Percentiles rank a stretch among this genome's conserved stretches.
Evolutionary conservation across 2,329 filamentous ascomycete genomes (phyloP).

Genomic region (Aspergillus niger): DNA sequence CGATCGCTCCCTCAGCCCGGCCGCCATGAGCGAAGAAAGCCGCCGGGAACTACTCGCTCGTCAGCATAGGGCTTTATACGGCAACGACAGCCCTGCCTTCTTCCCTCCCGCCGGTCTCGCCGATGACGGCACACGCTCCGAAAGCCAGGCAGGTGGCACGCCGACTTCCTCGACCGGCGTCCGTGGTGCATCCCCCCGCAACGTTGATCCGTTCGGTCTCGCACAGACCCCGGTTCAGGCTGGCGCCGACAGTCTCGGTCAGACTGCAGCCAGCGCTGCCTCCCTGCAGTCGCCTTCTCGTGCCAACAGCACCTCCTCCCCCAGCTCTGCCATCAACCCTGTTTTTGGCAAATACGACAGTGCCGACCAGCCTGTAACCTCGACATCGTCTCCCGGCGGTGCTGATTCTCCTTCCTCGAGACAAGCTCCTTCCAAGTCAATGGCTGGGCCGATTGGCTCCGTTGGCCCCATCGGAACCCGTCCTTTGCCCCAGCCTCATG

Average conservation of each 20-base stretch:
- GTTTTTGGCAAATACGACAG: constrained; percentile 61
- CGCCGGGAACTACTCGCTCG: constrained; percentile 94
- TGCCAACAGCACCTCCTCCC: constrained; percentile 82
- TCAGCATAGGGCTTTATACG: constrained; percentile 92
- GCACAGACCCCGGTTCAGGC: constrained; percentile 50
- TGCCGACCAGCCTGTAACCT: constrained; percentile 71
- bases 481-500: constrained; percentile 62
- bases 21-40: constrained; percentile 89
- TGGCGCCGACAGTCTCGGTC: constrained; percentile 55
- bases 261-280: constrained; percentile 43
- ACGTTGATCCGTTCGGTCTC: constrained; percentile 69
- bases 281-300: constrained; percentile 62
- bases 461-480: constrained; percentile 95
- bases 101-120: constrained; percentile 67
- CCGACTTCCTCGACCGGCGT: constrained; percentile 60
- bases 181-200: constrained; percentile 76
- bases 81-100: constrained; percentile 67
- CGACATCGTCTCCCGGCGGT: constrained; percentile 79
- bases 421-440: constrained; percentile 57
- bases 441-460: constrained; percentile 58
- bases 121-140: constrained; percentile 68
- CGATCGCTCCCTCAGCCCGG: constrained; percentile 81
- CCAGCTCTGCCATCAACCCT: constrained; percentile 49
- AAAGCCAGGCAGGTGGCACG: constrained; percentile 65
- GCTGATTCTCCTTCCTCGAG: constrained; percentile 70